These are phyloP conservation scores for Hypoxylon sp. DNA, from an alignment of 2,329 filamentous ascomycete species.

Conservation along the genomic window DNA sequence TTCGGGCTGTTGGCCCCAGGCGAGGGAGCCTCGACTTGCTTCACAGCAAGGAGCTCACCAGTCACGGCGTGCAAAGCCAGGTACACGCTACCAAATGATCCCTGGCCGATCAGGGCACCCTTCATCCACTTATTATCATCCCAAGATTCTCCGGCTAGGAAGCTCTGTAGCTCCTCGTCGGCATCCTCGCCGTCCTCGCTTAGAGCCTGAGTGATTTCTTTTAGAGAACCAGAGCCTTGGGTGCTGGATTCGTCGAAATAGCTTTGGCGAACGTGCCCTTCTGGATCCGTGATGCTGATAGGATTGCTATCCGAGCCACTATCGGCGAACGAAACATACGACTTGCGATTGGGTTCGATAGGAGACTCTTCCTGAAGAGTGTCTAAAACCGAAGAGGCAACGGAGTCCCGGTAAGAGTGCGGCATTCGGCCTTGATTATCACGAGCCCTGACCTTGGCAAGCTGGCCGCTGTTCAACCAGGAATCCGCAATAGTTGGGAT, in stretches of 20 bases:
- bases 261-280: constrained; percentile 78
- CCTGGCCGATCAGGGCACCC: constrained; percentile 95
- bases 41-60: constrained; percentile 96
- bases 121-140: constrained; percentile 99
- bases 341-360: constrained; percentile 90
- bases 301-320: constrained; percentile 78
- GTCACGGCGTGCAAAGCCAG: constrained; percentile 95
- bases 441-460: constrained; percentile 64
- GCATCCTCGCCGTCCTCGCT: constrained; percentile 92
- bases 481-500: constrained; percentile 96
- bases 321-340: constrained; percentile 90
- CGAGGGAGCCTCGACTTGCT: constrained; percentile 93
- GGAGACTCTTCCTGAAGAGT: constrained; percentile 92
- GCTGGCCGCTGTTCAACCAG: constrained; percentile 79
- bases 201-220: constrained; percentile 87
- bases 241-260: constrained; percentile 88
- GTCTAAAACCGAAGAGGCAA: constrained; percentile 89
- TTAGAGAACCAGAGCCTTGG: constrained; percentile 80
- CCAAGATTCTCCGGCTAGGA: constrained; percentile 93
- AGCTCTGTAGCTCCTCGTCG: constrained; percentile 90
- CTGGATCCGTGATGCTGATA: constrained; percentile 83
- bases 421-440: constrained; percentile 64
- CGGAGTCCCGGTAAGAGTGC: constrained; percentile 84
- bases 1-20: constrained; percentile 83
- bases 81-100: constrained; percentile 96